These are phyloP conservation scores for Conticribra guillardii DNA, from an alignment of 108 stramenopile genomes.

Conservation along the genomic window DNA sequence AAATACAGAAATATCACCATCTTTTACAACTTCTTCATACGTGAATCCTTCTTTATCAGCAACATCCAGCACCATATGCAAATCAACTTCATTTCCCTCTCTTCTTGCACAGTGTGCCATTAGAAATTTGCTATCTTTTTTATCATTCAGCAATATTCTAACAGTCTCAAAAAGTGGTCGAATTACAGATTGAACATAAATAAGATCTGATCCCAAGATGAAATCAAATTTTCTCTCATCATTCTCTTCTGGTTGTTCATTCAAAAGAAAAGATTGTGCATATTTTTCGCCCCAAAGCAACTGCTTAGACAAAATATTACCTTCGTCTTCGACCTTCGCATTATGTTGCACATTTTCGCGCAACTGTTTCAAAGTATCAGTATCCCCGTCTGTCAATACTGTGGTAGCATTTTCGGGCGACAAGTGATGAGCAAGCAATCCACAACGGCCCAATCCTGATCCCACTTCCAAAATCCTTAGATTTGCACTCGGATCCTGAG, in stretches of 20 bases:
- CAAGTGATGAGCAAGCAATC: slow-evolving; percentile 50
- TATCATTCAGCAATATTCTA: slow-evolving; percentile 2
- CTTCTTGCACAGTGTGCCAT: slow-evolving; percentile 39
- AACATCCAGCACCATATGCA: slow-evolving; percentile 16
- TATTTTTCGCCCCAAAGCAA: slow-evolving; percentile 49
- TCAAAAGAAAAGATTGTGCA: slow-evolving; percentile 19
- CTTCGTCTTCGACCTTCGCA: neutral
- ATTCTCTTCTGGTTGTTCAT: neutral
- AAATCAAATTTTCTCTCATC: slow-evolving; percentile 29
- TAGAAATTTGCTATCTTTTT: slow-evolving; percentile 17
- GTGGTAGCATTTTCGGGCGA: slow-evolving; percentile 25
- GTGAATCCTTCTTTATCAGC: slow-evolving; percentile 20
- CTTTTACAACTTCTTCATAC: neutral
- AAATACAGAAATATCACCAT: slow-evolving; percentile 8
- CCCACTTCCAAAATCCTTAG: slow-evolving; percentile 31
- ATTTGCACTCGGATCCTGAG: neutral
- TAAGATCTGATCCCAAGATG: slow-evolving; percentile 34
- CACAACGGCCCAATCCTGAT: slow-evolving; percentile 46
- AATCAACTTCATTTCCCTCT: slow-evolving; percentile 31
- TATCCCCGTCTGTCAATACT: slow-evolving; percentile 72
- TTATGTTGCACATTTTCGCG: slow-evolving; percentile 54
- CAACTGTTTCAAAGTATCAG: slow-evolving; percentile 53
- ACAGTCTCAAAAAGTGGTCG: slow-evolving; percentile 32
- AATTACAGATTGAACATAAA: slow-evolving; percentile 31
- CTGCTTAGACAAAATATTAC: slow-evolving; percentile 23